Conservation (phyloP, 768 basidiomycete genomes). For the Rhodocollybia butyracea region DNA sequence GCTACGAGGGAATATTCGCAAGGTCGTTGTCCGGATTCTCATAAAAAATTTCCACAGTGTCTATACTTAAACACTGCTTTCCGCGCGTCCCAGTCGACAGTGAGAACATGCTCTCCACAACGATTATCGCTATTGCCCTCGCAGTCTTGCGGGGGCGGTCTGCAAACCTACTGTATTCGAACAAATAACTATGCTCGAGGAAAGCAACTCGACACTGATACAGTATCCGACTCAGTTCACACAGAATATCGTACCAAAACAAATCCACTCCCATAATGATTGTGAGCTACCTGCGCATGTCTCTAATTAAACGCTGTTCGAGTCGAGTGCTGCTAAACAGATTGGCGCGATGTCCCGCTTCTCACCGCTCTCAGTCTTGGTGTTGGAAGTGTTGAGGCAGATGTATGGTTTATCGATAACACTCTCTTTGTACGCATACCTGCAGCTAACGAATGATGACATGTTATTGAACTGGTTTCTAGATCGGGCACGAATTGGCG, state of each 20-base stretch:
- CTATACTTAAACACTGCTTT: background rate
- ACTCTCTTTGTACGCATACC: slow-evolving; percentile 37
- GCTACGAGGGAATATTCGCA: too few relatives aligned
- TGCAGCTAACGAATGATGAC: background rate
- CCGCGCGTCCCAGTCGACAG: background rate
- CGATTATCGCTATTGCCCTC: background rate
- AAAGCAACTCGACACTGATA: slow-evolving; percentile 5
- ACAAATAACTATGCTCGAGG: slow-evolving; percentile 4
- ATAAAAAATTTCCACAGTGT: background rate
- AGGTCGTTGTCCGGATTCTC: background rate
- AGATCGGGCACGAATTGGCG: slow-evolving; percentile 45
- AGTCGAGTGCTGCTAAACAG: too few relatives aligned
- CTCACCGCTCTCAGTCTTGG: slow-evolving; percentile 46
- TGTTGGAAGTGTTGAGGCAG: slow-evolving; percentile 51
- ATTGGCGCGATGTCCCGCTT: slow-evolving; percentile 52
- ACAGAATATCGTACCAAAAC: slow-evolving; percentile 5
- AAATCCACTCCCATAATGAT: slow-evolving; percentile 55
- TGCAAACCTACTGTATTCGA: background rate
- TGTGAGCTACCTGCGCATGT: slow-evolving; percentile 37
- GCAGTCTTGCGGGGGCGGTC: background rate
- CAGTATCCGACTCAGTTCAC: slow-evolving; percentile 9
- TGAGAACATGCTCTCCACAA: background rate
- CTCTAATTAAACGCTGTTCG: too few relatives aligned
- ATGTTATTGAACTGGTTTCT: background rate
- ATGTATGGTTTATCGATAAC: slow-evolving; percentile 45